A percentile compares a stretch with the other conserved stretches of the same genome.
These are phyloP conservation scores for Cyclocybe cylindracea DNA, from an alignment of 768 basidiomycete species.

Conservation along the genomic window DNA sequence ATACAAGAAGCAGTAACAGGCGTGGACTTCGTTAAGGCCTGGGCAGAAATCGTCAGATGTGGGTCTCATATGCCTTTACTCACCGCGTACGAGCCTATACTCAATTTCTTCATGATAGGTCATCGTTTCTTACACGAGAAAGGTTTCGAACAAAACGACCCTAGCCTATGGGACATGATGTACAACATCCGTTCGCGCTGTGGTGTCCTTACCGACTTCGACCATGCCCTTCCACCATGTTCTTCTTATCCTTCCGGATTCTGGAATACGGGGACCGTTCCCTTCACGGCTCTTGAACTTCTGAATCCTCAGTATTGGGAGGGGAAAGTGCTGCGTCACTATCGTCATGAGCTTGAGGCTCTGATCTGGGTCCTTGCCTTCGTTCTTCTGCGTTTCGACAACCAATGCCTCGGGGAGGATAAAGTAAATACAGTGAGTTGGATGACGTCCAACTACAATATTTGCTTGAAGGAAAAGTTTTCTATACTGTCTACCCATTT, in stretches of 20 bases:
- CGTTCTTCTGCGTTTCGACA: background rate
- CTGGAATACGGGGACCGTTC: background rate
- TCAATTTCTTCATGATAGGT: background rate
- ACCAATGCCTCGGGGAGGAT: background rate
- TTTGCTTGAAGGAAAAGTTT: background rate
- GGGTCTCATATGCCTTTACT: background rate
- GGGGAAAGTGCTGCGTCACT: background rate
- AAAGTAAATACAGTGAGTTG: background rate
- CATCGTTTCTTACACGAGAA: conserved; percentile 1
- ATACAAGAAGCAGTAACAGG: background rate
- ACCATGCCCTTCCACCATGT: background rate
- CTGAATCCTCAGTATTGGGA: background rate
- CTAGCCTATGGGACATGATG: conserved; percentile 4
- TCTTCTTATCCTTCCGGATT: background rate
- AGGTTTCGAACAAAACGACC: conserved; percentile 1
- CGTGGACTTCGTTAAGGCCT: conserved; percentile 1
- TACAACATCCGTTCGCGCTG: background rate
- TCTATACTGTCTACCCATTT: too few species aligned
- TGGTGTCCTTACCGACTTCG: conserved; percentile 2
- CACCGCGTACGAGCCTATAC: background rate
- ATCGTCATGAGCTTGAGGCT: conserved; percentile 5
- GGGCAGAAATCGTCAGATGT: conserved; percentile 3
- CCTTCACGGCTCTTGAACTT: conserved; percentile 5
- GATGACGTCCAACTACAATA: background rate
- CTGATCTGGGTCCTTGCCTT: conserved; percentile 6